Conservation (phyloP, 257 asterid genomes). For the Lantana camara region DNA sequence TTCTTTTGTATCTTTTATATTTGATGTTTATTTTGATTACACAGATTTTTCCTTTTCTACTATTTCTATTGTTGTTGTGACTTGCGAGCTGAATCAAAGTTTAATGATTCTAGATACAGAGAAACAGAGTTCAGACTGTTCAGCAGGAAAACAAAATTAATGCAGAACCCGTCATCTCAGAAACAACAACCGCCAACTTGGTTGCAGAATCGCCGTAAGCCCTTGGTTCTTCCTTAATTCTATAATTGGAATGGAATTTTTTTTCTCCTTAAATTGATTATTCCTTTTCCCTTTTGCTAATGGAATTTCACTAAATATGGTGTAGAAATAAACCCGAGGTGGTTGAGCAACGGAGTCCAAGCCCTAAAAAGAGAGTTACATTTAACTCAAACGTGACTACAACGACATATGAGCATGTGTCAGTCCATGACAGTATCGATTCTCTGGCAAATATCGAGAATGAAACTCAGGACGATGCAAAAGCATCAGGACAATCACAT, state of each 20-base stretch:
- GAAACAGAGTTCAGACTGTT: constrained; percentile 47
- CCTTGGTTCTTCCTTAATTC: no score
- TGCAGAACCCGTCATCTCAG: constrained; percentile 48
- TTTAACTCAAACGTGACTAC: constrained; percentile 76
- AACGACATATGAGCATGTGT: constrained; percentile 65
- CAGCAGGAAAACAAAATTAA: constrained; percentile 35
- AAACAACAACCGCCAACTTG: constrained; percentile 36
- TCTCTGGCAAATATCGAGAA: constrained; percentile 43
- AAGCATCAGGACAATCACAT: constrained; percentile 36
- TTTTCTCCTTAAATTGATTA: background rate
- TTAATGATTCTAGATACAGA: constrained; percentile 44
- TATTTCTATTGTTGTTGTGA: background rate
- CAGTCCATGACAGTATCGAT: constrained; percentile 56
- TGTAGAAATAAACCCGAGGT: constrained; percentile 57
- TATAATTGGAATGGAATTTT: background rate
- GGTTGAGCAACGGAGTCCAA: constrained; percentile 52
- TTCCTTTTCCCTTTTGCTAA: background rate
- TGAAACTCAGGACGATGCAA: constrained; percentile 34
- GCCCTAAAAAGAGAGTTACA: constrained; percentile 74
- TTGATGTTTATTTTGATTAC: background rate
- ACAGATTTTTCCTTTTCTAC: background rate
- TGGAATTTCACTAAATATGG: constrained; percentile 15
- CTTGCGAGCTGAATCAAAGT: constrained; percentile 22
- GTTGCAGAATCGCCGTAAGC: constrained; percentile 58
- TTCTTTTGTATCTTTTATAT: constrained; percentile 3